Percentiles rank a stretch among this genome's conserved stretches.
phyloP scores from a whole-genome alignment of 1,139 yeast species.

The Geotrichum macrosporum region DNA sequence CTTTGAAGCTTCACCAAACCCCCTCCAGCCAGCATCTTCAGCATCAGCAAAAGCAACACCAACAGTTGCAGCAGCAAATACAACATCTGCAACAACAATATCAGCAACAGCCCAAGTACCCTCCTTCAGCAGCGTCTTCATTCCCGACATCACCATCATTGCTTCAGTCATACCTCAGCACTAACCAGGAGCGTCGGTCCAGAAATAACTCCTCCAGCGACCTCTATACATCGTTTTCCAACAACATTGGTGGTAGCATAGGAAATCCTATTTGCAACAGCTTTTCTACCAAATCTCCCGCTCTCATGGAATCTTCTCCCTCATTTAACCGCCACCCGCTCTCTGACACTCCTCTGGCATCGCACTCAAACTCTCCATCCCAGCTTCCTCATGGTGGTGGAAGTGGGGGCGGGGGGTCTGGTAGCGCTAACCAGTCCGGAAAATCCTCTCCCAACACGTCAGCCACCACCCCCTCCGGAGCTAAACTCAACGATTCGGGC shows the following conservation, averaged over 20 bases:
- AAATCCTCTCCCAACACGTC: constrained; percentile 6
- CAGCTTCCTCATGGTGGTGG: constrained; percentile 1
- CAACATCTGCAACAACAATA: not conserved
- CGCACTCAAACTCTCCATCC: constrained; percentile 19
- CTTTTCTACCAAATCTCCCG: not conserved
- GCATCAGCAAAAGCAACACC: not conserved
- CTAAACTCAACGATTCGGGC: constrained; percentile 51
- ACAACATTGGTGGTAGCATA: not conserved
- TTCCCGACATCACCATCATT: not conserved
- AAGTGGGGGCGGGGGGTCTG: constrained; percentile 13
- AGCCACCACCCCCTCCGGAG: not conserved
- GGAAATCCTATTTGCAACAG: not conserved
- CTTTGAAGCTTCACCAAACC: not conserved
- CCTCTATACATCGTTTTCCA: not conserved
- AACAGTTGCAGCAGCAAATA: not conserved
- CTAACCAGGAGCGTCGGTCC: not conserved
- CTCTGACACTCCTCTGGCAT: constrained; percentile 21
- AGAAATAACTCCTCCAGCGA: not conserved
- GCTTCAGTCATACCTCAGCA: not conserved
- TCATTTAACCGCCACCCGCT: constrained; percentile 18
- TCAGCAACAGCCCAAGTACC: not conserved
- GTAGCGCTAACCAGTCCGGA: constrained; percentile 5
- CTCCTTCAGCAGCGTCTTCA: not conserved
- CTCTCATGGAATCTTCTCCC: constrained; percentile 11
- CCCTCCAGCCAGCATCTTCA: not conserved